phyloP scores from a whole-genome alignment of 1,139 yeast species.

The Pichia sp. region DNA sequence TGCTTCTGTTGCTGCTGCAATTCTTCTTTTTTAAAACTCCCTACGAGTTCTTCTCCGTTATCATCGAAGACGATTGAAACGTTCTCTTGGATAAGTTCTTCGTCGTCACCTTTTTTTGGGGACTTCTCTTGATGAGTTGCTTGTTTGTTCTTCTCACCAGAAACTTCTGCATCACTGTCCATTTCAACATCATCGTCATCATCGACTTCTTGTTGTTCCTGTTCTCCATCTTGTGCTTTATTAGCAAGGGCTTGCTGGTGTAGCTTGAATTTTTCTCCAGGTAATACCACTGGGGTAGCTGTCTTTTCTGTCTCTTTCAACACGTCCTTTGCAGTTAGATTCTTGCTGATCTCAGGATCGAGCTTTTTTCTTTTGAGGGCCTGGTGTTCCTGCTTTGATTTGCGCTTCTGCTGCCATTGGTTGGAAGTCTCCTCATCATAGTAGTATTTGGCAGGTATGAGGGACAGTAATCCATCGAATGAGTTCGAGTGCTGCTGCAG shows the following conservation, averaged over 20 bases:
- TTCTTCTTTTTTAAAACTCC: slow-evolving; percentile 17
- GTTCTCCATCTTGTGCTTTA: slow-evolving; percentile 17
- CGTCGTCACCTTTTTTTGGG: slow-evolving; percentile 15
- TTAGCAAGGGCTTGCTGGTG: slow-evolving; percentile 18
- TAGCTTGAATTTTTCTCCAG: slow-evolving; percentile 35
- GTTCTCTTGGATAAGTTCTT: slow-evolving; percentile 38
- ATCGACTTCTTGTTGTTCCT: slow-evolving; percentile 16
- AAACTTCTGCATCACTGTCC: neutral
- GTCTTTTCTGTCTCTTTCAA: slow-evolving; percentile 51
- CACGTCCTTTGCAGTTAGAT: slow-evolving; percentile 66
- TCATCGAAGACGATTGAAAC: slow-evolving; percentile 47
- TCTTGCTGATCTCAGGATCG: slow-evolving; percentile 59
- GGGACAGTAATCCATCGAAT: slow-evolving; percentile 81
- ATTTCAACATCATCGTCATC: slow-evolving; percentile 20
- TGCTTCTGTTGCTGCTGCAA: slow-evolving; percentile 19
- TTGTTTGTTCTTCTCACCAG: neutral
- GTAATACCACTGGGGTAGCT: slow-evolving; percentile 59
- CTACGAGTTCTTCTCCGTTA: slow-evolving; percentile 16
- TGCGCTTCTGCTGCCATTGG: slow-evolving; percentile 82
- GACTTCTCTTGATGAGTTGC: slow-evolving; percentile 17
- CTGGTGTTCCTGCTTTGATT: slow-evolving; percentile 60
- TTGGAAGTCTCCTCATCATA: slow-evolving; percentile 71
- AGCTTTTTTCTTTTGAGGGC: slow-evolving; percentile 66
- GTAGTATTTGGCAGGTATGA: slow-evolving; percentile 91
- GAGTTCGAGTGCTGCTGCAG: slow-evolving; percentile 81